A percentile compares a stretch with the other conserved stretches of the same genome.
phyloP scores from a whole-genome alignment of 140 eudicot species.

The Ambrosia hybrid region DNA sequence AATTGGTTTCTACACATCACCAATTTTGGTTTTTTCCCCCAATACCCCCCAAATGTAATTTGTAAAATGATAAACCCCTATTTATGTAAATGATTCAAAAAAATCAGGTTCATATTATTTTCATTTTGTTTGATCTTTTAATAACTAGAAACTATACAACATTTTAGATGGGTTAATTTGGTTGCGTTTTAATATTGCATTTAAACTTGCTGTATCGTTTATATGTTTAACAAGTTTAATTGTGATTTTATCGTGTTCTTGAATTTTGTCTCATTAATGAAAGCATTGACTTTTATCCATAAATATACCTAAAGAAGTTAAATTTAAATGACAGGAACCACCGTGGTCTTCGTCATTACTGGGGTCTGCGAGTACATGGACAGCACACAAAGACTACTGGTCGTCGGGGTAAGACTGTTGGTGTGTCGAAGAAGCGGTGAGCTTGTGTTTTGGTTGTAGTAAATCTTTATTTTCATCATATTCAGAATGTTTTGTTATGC shows the following conservation, averaged over 20 bases:
- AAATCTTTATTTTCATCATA: background rate
- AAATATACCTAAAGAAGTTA: background rate
- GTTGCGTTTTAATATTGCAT: too few relatives aligned
- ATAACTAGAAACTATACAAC: background rate
- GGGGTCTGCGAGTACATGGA: slow-evolving; percentile 81
- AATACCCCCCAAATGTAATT: too few relatives aligned
- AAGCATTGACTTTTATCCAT: background rate
- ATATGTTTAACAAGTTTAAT: too few relatives aligned
- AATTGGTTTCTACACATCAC: too few relatives aligned
- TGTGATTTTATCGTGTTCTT: too few relatives aligned
- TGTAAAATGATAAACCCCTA: too few relatives aligned
- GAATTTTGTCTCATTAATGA: too few relatives aligned
- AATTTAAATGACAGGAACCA: slow-evolving; percentile 45
- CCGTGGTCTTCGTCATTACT: slow-evolving; percentile 84
- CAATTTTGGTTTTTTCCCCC: too few relatives aligned
- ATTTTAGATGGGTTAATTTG: too few relatives aligned
- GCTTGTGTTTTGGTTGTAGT: slow-evolving; percentile 14
- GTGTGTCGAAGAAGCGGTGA: slow-evolving; percentile 88
- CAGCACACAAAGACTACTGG: slow-evolving; percentile 88
- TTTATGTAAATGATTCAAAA: too few relatives aligned
- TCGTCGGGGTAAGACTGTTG: slow-evolving; percentile 87
- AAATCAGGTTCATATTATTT: slow-evolving; percentile 57
- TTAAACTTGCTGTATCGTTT: too few relatives aligned
- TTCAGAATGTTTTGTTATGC: slow-evolving; percentile 24
- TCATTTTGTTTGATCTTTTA: background rate